Percentiles rank a stretch among this genome's conserved stretches.
phyloP scores from a whole-genome alignment of 1,284 basidiomycete species.

The Boletellus dicymbophilus region DNA sequence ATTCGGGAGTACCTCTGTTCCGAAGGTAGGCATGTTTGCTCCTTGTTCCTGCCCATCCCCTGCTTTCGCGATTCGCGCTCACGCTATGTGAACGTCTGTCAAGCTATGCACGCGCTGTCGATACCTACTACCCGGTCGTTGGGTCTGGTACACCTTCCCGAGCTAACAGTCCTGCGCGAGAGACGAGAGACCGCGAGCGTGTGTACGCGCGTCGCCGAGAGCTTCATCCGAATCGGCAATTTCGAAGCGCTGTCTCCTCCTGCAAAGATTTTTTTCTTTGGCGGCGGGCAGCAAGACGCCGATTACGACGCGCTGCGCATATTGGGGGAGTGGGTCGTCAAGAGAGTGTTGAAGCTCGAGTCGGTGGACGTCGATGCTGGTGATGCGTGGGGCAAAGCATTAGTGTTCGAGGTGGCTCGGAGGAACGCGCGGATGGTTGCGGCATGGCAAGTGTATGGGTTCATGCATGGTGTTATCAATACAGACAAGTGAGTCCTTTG shows the following conservation, averaged over 20 bases:
- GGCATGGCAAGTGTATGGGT: slow-evolving; percentile 92
- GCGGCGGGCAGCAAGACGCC: slow-evolving; percentile 73
- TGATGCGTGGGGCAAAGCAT: slow-evolving; percentile 64
- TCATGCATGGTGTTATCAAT: slow-evolving; percentile 96
- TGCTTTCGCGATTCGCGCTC: slow-evolving; percentile 3
- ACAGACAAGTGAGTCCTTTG: slow-evolving; percentile 78
- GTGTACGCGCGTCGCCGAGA: slow-evolving; percentile 83
- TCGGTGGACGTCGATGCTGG: slow-evolving; percentile 41
- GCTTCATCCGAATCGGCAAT: slow-evolving; percentile 91
- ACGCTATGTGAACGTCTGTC: slow-evolving; percentile 2
- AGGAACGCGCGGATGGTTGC: slow-evolving; percentile 92
- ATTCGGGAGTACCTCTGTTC: slow-evolving; percentile 90
- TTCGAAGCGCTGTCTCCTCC: slow-evolving; percentile 88
- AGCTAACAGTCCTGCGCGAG: slow-evolving; percentile 79
- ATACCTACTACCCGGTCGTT: slow-evolving; percentile 93
- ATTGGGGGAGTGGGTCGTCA: slow-evolving; percentile 74
- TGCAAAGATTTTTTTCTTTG: slow-evolving; percentile 65
- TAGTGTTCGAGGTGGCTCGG: slow-evolving; percentile 77
- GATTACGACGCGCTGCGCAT: slow-evolving; percentile 74
- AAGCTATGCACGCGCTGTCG: slow-evolving; percentile 84
- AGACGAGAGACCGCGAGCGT: slow-evolving; percentile 79
- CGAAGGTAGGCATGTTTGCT: too few species aligned
- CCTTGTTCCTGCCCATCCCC: too few species aligned
- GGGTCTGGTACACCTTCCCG: slow-evolving; percentile 77
- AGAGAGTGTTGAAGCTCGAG: slow-evolving; percentile 55